Evolutionary conservation across 805 yeast genomes (phyloP).

Genomic region (Alloascoidea hylecoeti): DNA sequence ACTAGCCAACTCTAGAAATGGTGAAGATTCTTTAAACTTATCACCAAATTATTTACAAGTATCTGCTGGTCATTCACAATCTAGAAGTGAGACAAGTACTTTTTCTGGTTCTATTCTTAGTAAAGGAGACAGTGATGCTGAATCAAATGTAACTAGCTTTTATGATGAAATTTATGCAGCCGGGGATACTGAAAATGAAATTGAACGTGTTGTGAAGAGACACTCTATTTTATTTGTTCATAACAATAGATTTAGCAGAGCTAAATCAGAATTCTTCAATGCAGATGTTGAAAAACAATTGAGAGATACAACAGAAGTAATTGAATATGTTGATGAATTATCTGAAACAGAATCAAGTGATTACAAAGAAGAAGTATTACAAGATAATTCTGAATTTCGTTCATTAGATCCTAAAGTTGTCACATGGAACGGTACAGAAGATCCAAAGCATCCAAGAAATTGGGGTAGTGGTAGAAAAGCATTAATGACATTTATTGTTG

Average conservation of each 20-base stretch:
- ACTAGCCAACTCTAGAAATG: too few relatives aligned
- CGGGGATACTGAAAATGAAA: too few relatives aligned
- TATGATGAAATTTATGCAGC: too few relatives aligned
- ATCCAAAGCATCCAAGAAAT: slow-evolving; percentile 50
- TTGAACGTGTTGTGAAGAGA: too few relatives aligned
- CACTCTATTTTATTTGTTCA: neutral
- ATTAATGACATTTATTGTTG: slow-evolving; percentile 28
- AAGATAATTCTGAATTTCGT: slow-evolving; percentile 39
- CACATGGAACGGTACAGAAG: slow-evolving; percentile 52
- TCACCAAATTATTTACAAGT: too few relatives aligned
- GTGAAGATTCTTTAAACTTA: too few relatives aligned
- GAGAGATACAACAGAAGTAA: too few relatives aligned
- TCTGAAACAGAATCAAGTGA: neutral
- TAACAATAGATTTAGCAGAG: neutral
- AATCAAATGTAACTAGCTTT: too few relatives aligned
- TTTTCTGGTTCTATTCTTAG: too few relatives aligned
- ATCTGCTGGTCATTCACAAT: too few relatives aligned
- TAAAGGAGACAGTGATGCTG: too few relatives aligned
- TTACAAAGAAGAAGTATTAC: neutral
- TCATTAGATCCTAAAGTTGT: slow-evolving; percentile 50
- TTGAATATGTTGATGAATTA: neutral
- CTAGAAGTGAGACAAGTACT: too few relatives aligned
- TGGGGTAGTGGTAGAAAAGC: slow-evolving; percentile 33
- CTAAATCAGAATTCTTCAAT: neutral
- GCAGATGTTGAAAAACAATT: neutral